Percentiles rank a stretch among this genome's conserved stretches.
Conservation (phyloP, 2,329 filamentous ascomycete species). For the Cyphellophora europaea region DNA sequence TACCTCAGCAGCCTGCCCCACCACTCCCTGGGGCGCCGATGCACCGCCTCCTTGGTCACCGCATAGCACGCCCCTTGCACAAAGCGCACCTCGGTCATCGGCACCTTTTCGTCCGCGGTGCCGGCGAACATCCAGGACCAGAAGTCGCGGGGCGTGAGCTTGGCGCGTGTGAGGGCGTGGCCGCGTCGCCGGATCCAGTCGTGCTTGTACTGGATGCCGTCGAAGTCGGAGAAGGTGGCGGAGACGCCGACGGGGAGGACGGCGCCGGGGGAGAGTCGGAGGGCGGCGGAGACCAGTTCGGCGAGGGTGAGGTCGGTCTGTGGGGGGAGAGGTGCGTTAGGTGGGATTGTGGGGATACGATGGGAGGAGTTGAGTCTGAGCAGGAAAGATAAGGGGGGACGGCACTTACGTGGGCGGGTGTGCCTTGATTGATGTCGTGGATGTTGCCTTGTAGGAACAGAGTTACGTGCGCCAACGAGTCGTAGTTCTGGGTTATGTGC, state of each 20-base stretch:
- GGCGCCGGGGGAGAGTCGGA: conserved; percentile 7
- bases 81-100: conserved; percentile 9
- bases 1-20: conserved; percentile 9
- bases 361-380: too few species aligned
- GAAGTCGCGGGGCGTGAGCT: conserved; percentile 10
- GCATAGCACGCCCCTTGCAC: conserved; percentile 15
- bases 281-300: conserved; percentile 9
- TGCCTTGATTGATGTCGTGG: conserved; percentile 10
- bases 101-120: conserved; percentile 2
- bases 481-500: conserved; percentile 18
- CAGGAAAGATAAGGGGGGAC: too few species aligned
- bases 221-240: conserved; percentile 68
- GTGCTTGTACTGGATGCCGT: conserved; percentile 50
- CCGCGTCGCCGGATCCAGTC: conserved; percentile 12
- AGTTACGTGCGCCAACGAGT: conserved; percentile 17
- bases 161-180: conserved; percentile 3
- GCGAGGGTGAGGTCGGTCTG: conserved; percentile 6
- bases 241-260: conserved; percentile 65
- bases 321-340: too few species aligned
- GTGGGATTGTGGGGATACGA: too few species aligned
- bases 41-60: conserved; percentile 10
- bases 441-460: conserved; percentile 20
- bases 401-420: conserved; percentile 10
- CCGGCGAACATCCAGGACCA: conserved; percentile 9
- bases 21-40: conserved; percentile 7